Conservation (phyloP, 352 stramenopile species). For the Pythium utonaiense region DNA sequence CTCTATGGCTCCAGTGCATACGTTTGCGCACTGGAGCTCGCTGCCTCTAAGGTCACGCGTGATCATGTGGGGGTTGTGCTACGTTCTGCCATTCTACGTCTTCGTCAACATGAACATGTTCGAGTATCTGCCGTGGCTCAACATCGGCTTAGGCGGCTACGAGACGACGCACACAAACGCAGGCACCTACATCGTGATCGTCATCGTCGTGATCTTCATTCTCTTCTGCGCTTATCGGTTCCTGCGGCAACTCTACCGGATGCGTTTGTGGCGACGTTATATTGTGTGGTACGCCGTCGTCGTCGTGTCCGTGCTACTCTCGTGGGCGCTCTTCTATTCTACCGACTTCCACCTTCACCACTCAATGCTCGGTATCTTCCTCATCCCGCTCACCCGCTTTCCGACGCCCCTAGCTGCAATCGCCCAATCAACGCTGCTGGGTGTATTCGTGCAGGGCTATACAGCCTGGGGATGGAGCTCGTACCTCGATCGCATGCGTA, state of each 20-base stretch:
- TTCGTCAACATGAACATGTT: slow-evolving; percentile 79
- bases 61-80: slow-evolving; percentile 57
- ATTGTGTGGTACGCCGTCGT: slow-evolving; percentile 37
- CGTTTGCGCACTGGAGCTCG: slow-evolving; percentile 42
- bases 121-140: slow-evolving; percentile 70
- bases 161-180: slow-evolving; percentile 36
- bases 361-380: slow-evolving; percentile 56
- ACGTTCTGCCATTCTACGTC: slow-evolving; percentile 63
- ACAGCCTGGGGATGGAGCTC: slow-evolving; percentile 68
- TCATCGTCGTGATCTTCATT: slow-evolving; percentile 29
- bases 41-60: slow-evolving; percentile 30
- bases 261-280: slow-evolving; percentile 34
- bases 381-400: slow-evolving; percentile 74
- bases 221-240: slow-evolving; percentile 33
- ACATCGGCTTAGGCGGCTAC: slow-evolving; percentile 65
- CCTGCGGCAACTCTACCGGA: slow-evolving; percentile 43
- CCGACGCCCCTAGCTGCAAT: slow-evolving; percentile 47
- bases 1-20: slow-evolving; percentile 34
- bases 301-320: slow-evolving; percentile 32
- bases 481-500: slow-evolving; percentile 65
- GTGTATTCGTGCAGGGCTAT: slow-evolving; percentile 72
- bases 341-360: slow-evolving; percentile 73
- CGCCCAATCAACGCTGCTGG: slow-evolving; percentile 49
- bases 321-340: slow-evolving; percentile 53
- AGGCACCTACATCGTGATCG: slow-evolving; percentile 63